These are phyloP conservation scores for Nannochloropsis oceanica DNA, from an alignment of 108 stramenopile species.

Conservation along the genomic window DNA sequence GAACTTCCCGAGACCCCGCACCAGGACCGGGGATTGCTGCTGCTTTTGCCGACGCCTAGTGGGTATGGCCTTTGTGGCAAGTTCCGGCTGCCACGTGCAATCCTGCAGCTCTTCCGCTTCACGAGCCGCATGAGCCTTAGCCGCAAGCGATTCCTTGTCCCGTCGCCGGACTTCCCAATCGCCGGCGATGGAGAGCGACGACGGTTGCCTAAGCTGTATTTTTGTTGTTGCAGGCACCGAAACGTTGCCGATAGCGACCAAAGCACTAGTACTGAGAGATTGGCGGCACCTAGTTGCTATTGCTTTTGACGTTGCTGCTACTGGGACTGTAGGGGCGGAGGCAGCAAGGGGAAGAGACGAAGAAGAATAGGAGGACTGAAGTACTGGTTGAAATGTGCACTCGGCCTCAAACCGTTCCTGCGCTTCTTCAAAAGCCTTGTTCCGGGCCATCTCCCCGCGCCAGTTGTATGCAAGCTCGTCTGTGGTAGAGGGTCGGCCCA, in stretches of 20 bases:
- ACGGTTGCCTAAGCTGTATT: background rate
- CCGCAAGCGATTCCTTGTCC: background rate
- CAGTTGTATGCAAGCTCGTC: background rate
- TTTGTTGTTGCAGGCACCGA: background rate
- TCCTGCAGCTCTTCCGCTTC: background rate
- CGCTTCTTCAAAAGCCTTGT: background rate
- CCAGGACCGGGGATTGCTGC: background rate
- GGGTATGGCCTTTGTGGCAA: background rate
- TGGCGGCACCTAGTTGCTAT: background rate
- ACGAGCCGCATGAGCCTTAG: background rate
- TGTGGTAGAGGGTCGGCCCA: background rate
- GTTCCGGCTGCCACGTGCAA: background rate
- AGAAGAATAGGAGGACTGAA: background rate
- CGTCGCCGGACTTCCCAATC: background rate
- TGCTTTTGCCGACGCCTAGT: background rate
- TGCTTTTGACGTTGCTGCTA: conserved; percentile 72
- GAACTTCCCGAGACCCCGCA: background rate
- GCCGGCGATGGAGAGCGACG: background rate
- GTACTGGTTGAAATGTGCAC: background rate
- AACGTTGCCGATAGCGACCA: background rate
- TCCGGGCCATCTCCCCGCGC: background rate
- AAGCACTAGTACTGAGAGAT: background rate
- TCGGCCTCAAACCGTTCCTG: background rate
- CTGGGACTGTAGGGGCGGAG: conserved; percentile 90
- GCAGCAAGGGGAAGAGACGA: conserved; percentile 50